phyloP scores from a whole-genome alignment of 768 basidiomycete species.

The button mushroom (Agaricus bisporus) region DNA sequence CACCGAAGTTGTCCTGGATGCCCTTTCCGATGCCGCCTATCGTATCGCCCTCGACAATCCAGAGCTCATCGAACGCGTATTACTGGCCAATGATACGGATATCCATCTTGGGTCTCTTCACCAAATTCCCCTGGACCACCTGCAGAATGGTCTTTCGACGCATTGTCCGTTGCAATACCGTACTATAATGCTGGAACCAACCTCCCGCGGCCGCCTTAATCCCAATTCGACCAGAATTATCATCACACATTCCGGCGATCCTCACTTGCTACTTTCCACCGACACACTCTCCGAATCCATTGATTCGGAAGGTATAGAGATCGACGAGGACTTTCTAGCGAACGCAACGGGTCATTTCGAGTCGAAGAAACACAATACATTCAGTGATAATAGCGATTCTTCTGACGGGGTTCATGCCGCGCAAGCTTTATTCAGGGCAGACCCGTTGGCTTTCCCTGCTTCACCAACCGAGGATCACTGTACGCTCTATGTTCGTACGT shows the following conservation, averaged over 20 bases:
- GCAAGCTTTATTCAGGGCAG: conserved; percentile 17
- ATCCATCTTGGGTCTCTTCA: neutral
- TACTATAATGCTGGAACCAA: conserved; percentile 62
- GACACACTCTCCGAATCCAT: conserved; percentile 13
- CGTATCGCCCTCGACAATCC: conserved; percentile 28
- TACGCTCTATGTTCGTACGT: conserved; percentile 55
- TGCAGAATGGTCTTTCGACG: conserved; percentile 9
- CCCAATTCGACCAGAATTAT: conserved; percentile 47
- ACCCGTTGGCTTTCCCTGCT: conserved; percentile 26
- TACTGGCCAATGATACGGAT: conserved; percentile 41
- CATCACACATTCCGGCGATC: conserved; percentile 28
- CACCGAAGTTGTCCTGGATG: conserved; percentile 47
- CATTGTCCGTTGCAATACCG: conserved; percentile 27
- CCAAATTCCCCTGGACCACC: conserved; percentile 13
- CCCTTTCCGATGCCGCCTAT: conserved; percentile 46
- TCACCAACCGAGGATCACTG: conserved; percentile 38
- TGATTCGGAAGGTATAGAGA: conserved; percentile 50
- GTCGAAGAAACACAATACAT: neutral
- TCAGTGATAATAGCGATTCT: neutral
- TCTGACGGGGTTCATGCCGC: neutral
- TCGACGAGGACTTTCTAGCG: conserved; percentile 67
- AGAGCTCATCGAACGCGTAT: conserved; percentile 37
- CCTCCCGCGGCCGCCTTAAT: conserved; percentile 60
- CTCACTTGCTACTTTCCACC: conserved; percentile 11
- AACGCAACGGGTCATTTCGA: conserved; percentile 26